Base-by-base conservation (phyloP, 108 stramenopile genomes). In the Aurantiochytrium sp. region DNA sequence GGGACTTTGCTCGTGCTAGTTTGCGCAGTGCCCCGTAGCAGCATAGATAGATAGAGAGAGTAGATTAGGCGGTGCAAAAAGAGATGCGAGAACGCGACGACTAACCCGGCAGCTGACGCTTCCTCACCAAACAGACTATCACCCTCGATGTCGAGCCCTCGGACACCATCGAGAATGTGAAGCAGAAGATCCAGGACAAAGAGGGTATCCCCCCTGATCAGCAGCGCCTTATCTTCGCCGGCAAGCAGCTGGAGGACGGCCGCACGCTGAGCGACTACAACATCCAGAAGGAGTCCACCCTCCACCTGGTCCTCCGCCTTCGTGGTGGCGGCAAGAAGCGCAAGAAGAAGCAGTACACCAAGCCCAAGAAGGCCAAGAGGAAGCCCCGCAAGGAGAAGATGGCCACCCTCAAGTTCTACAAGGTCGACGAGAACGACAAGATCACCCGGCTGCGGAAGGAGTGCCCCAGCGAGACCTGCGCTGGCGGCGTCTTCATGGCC, bases 401-500 rank as follows among this genome's bases (percentile, higher is more conserved):
- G 72, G 98, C 98, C 93, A 94, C 96, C 51, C 96, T 99, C 92
- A 98, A 99, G 96, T 99, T 97, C 94, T 99, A 99, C 96, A 94
- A 97, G 55, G 98, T 99, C 44, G 98, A 99, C 89, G 95, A 96
- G 59, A 96, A 95, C 87, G 98, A 98, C 57, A 99, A 99, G 96
- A 97, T 99, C 88, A 95, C 96, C 53, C 95, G 98, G 72, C 94
- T 98, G 58, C 92, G 98, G 88, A 98, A 98, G 94, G 97, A 98
- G 93, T 96, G 95, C 90, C 98, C 98, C 59, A 94, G 95, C 60
- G 97, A 96, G 87, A 69, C 60, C 59, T 94, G 94, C 87, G 98
- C 98, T 88, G 97, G 97, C 90, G 99, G 99, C 35, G 98, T 97
- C 93, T 98, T 98, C 97, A 97, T 99, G 98, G 99, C 99, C 59